A percentile compares a stretch with the other conserved stretches of the same genome.
phyloP scores from a whole-genome alignment of 106 monocot species.

The Cymbidium sinense region DNA sequence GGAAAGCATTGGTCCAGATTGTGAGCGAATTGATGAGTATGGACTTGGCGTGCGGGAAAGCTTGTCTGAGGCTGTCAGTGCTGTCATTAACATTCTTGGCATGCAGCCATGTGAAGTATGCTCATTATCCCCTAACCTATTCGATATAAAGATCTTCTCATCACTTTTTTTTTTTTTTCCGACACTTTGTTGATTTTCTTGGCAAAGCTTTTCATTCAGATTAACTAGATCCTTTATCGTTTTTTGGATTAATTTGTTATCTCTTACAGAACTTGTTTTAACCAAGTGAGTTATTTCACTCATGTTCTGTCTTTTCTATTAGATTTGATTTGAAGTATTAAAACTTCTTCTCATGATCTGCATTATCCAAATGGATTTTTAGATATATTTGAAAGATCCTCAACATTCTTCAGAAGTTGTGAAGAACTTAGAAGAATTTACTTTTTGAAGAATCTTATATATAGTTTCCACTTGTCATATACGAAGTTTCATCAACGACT shows the following conservation, averaged over 20 bases:
- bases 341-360: too few species aligned
- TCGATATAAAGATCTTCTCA: background rate
- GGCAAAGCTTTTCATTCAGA: too few species aligned
- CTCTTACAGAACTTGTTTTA: background rate
- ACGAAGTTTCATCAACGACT: background rate
- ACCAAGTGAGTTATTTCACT: background rate
- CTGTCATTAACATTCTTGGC: slow-evolving; percentile 85
- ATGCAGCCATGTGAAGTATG: slow-evolving; percentile 98
- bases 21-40: slow-evolving; percentile 85
- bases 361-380: too few species aligned
- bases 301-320: background rate
- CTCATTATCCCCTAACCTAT: background rate
- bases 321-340: background rate
- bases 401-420: too few species aligned
- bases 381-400: too few species aligned
- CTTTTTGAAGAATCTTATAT: background rate
- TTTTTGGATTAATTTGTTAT: too few species aligned
- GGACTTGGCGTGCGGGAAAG: slow-evolving; percentile 85
- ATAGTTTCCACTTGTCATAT: background rate
- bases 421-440: too few species aligned
- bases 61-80: slow-evolving; percentile 77
- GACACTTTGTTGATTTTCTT: too few species aligned
- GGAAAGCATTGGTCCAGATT: slow-evolving; percentile 78
- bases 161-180: background rate
- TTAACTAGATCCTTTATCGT: too few species aligned